Evolutionary conservation across 345 rosid genomes (phyloP), one percentile per base, ranked within the genome.

Genomic region (Murraya paniculata): DNA sequence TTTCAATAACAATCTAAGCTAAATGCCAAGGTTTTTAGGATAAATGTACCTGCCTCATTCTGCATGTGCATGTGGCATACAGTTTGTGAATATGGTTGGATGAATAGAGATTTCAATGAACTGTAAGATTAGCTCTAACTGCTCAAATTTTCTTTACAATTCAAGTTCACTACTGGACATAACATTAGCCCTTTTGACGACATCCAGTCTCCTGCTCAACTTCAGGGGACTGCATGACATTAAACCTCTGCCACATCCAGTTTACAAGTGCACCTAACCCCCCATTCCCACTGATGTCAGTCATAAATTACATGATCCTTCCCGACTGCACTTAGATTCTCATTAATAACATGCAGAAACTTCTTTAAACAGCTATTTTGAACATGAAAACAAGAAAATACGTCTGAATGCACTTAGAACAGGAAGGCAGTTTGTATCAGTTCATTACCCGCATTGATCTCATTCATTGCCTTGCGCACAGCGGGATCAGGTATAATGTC

Each of bases 391-490:
- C 3, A 53, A 21, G 61, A 21, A 33, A 75, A n/a, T 18, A 33
- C 50, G 24, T 55, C 36, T 38, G 5, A 22, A 45, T 62, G 72
- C 53, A 62, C 27, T 13, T 55, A 38, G 25, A 62, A 35, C 60
- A 28, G 31, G 22, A 68, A 25, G 55, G 18, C n/a, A 36, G 74
- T 22, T 24, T 13, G 67, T 3, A 11, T 66, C 9, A 64, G 9
- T 16, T 18, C 22, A 45, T 77, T 84, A 96, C 99, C 98, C 80
- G 99, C 99, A 84, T 97, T 97, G 77, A 97, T 97, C 88, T 97
- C 99, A 56, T 97, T 97, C 99, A 97, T 94, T 22, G 99, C 98
- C 86, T 79, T 89, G 76, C 98, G 97, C 25, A 97, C 98, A 70
- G 98, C 81, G 13, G 91, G 67, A 82, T 97, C 99, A 3, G 99